phyloP scores from a whole-genome alignment of 2,329 filamentous ascomycete species.

The Apiospora phragmitis region DNA sequence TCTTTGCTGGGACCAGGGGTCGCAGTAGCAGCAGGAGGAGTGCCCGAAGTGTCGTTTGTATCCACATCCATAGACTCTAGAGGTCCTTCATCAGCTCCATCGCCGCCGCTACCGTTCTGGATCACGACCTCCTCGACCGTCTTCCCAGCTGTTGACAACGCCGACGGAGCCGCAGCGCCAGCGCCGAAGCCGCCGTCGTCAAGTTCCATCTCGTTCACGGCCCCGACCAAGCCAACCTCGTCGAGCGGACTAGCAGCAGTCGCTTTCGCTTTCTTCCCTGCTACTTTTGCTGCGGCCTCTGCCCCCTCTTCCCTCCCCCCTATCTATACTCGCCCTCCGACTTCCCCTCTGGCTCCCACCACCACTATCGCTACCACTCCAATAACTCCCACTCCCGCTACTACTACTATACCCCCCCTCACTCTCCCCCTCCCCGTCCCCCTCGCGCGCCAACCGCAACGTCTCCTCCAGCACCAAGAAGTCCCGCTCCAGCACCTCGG shows the following conservation, averaged over 20 bases:
- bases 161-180: background rate
- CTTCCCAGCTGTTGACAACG: conserved; percentile 18
- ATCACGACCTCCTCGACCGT: conserved; percentile 12
- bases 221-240: background rate
- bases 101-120: background rate
- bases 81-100: background rate
- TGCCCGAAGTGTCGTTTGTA: background rate
- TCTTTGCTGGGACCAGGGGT: conserved; percentile 11
- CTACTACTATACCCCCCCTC: conserved; percentile 26
- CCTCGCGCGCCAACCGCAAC: conserved; percentile 51
- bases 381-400: conserved; percentile 27
- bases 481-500: conserved; percentile 74
- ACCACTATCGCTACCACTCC: conserved; percentile 29
- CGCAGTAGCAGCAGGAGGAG: conserved; percentile 15
- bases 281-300: conserved; percentile 19
- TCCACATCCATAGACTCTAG: background rate
- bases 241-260: background rate
- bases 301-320: conserved; percentile 32
- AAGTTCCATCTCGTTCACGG: background rate
- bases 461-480: conserved; percentile 67
- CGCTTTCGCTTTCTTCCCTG: background rate
- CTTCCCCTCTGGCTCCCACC: conserved; percentile 37
- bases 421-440: conserved; percentile 19
- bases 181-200: background rate
- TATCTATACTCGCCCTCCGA: conserved; percentile 21